Evolutionary conservation across 2,329 filamentous ascomycete genomes (phyloP), one percentile per base, ranked within the genome.

Genomic region (Exophiala lecanii-corni): DNA sequence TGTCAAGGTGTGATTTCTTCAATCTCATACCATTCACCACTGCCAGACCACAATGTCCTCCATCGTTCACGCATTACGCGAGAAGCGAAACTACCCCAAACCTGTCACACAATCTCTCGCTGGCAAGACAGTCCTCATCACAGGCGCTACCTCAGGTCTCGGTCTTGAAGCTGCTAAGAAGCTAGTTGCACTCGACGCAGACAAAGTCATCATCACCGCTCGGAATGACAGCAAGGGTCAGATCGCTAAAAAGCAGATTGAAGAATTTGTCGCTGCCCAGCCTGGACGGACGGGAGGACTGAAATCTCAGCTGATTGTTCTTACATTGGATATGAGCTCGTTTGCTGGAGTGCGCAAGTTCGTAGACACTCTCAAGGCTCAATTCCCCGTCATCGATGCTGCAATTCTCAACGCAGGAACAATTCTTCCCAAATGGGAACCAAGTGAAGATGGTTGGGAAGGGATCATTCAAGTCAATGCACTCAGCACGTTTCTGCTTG

Each of bases 401-500:
- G 70, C 62, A 2, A 50, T 74, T 1, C 57, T 74, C 2, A 72
- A 72, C 44, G 69, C 69, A 0, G 70, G 69, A n/a, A 39, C 69
- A 4, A 65, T 65, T 48, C 62, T 64, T 34, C 57, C 62, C 10
- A 55, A 61, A 16, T 71, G 65, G 48, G 50, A 45, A 2, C 43
- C 55, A 1, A 65, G 65, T 0, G 36, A 58, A 2, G 68, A 71
- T 21, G 73, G 70, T 4, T 76, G 67, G 62, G 74, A 78, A 45
- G 62, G 69, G 40, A 72, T 67, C 2, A 50, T 82, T 9, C 76
- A 81, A 56, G 72, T 79, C 50, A 81, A 81, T 54, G 66, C 71
- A 1, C 60, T 82, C 2, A 76, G 75, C 2, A 81, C 75, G 1
- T 65, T 70, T 5, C 62, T 80, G 1, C 60, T 82, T 5, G 74